Conservation (phyloP, 164 flowering plant species). For the Vitis riparia region DNA sequence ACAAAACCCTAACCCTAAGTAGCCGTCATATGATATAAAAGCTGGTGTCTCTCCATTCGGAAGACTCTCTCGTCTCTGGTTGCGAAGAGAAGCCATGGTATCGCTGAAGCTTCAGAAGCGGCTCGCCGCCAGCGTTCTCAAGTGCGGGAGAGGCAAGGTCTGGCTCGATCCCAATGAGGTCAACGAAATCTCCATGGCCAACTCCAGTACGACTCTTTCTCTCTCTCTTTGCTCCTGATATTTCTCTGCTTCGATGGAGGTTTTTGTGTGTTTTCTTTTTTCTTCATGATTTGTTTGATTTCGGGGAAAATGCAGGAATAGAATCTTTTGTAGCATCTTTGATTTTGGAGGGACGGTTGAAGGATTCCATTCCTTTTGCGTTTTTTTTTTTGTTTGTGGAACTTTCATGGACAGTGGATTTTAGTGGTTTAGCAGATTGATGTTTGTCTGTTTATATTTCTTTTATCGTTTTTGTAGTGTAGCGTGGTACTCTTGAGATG, state of each 20-base stretch:
- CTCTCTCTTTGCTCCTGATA: background rate
- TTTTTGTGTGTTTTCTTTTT: background rate
- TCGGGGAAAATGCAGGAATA: background rate
- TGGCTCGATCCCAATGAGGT: conserved; percentile 48
- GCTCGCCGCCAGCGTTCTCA: conserved; percentile 42
- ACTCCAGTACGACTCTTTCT: conserved; percentile 30
- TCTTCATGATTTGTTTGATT: background rate
- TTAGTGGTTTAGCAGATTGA: too few species aligned
- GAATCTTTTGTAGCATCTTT: background rate
- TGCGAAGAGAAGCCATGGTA: conserved; percentile 29
- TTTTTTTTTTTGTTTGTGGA: background rate
- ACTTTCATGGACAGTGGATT: too few species aligned
- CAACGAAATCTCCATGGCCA: conserved; percentile 49
- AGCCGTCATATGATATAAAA: background rate
- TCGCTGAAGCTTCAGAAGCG: conserved; percentile 48
- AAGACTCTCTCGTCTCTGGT: background rate
- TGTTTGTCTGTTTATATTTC: too few species aligned
- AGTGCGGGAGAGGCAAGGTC: conserved; percentile 44
- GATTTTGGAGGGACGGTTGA: background rate
- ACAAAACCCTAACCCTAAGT: background rate
- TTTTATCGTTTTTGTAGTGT: too few species aligned
- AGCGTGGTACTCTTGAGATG: too few species aligned
- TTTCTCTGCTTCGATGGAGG: background rate
- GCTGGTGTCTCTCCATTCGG: background rate
- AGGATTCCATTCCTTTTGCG: background rate